Evolutionary conservation across 495 filamentous ascomycete genomes (phyloP), one percentile per base, ranked within the genome.

Genomic region (Talaromyces borbonicus): DNA sequence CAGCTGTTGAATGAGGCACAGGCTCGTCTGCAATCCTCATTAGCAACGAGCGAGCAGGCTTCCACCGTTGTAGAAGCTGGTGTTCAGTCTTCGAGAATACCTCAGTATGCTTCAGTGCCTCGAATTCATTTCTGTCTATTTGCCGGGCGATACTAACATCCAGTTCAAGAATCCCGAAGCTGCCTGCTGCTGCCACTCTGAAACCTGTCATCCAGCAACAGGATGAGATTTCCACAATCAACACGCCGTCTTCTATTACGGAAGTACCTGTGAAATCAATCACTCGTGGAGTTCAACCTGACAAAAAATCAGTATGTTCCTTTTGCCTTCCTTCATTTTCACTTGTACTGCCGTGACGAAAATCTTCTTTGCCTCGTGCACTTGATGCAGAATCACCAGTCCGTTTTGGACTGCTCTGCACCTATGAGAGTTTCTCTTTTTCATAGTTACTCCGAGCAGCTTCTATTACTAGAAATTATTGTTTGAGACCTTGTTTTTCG

Each of bases 361-460:
- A 83, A 75, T 68, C 56, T 68, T 72, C 74, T 65, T 73, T 57
- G 61, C 61, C 55, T 62, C 54, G 65, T 43, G 64, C 67, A 55
- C 77, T 79, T 79, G 78, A 83, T 67, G 75, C 74, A 70, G 79
- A 72, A 64, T 69, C 54, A 57, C 52, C 66, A 75, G 71, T 73
- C 75, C 84, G 85, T 90, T 66, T 79, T 89, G 85, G 80, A 74
- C 72, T 72, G 69, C 66, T 74, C 79, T 80, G 78, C 79, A 74
- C 55, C 59, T 69, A 66, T 85, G 86, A 88, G 78, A 88, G 83
- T 64, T 56, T 63, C 63, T 61, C 66, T 72, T 68, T 71, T 77
- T 88, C 87, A 96, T 95, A 98, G 92, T 98, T 98, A 98, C 92
- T 90, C 90, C 95, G 90, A 97, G 68, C 71, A 71, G 65, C 31